Evolutionary conservation across 2,329 filamentous ascomycete species (phyloP).

Genomic region (Pseudopyrenochaeta lycopersici): DNA sequence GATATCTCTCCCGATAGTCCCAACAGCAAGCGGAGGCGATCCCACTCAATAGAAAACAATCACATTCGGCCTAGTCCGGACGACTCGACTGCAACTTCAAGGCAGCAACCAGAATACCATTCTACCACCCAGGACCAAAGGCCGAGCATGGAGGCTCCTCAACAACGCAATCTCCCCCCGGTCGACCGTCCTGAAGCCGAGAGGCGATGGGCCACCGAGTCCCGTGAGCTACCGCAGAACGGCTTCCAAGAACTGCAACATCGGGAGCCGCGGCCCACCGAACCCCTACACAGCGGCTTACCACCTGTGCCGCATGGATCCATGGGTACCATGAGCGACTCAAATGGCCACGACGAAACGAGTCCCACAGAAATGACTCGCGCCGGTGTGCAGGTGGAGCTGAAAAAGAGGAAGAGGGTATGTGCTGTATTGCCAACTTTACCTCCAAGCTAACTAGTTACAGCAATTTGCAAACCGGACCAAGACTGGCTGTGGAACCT

Average conservation of each 20-base stretch:
- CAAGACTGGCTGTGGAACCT: conserved; percentile 95
- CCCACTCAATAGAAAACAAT: conserved; percentile 61
- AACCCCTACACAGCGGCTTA: conserved; percentile 18
- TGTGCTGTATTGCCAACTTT: conserved; percentile 39
- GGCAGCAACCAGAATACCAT: conserved; percentile 46
- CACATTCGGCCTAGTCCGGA: conserved; percentile 50
- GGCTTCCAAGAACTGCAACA: conserved; percentile 36
- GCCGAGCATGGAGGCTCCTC: conserved; percentile 32
- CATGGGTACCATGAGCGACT: conserved; percentile 16
- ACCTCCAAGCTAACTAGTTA: conserved; percentile 15
- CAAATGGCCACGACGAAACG: conserved; percentile 25
- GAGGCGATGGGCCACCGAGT: conserved; percentile 40
- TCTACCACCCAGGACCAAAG: conserved; percentile 48
- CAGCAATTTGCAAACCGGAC: conserved; percentile 90
- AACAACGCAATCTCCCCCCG: conserved; percentile 36
- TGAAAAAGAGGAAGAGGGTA: conserved; percentile 55
- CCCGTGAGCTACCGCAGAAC: conserved; percentile 31
- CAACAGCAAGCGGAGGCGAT: conserved; percentile 71
- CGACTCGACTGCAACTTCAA: conserved; percentile 44
- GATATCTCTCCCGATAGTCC: conserved; percentile 37
- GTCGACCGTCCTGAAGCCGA: conserved; percentile 37
- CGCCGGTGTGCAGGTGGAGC: conserved; percentile 57
- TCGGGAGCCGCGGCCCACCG: conserved; percentile 35
- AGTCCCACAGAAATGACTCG: conserved; percentile 51
- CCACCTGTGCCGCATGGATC: conserved; percentile 20